Conservation (phyloP, 1,284 basidiomycete species). For the Taiwanofungus camphoratus region DNA sequence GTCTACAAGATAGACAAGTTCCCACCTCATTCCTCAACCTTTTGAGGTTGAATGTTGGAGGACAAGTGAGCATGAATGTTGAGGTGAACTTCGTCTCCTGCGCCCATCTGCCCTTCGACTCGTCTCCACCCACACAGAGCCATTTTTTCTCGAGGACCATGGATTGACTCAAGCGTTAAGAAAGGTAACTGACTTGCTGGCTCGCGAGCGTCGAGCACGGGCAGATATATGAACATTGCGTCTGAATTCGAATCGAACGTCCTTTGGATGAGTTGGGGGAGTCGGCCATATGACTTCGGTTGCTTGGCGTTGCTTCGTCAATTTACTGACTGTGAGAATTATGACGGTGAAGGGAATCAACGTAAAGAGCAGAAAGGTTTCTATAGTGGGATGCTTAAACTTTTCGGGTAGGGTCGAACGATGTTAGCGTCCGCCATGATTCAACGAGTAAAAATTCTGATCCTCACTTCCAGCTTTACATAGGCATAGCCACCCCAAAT, state of each 20-base stretch:
- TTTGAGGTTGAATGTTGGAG: background rate
- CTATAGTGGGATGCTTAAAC: slow-evolving; percentile 4
- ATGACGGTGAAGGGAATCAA: slow-evolving; percentile 15
- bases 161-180: slow-evolving; percentile 1
- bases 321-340: slow-evolving; percentile 14
- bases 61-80: background rate
- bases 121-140: slow-evolving; percentile 10
- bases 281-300: slow-evolving; percentile 15
- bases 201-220: background rate
- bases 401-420: background rate
- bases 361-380: slow-evolving; percentile 12
- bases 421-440: background rate
- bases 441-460: background rate
- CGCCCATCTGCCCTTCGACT: slow-evolving; percentile 13
- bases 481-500: slow-evolving; percentile 12
- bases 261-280: slow-evolving; percentile 13
- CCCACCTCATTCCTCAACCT: background rate
- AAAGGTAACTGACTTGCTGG: background rate
- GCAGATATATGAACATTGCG: slow-evolving; percentile 2
- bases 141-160: slow-evolving; percentile 10
- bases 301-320: slow-evolving; percentile 2
- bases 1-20: background rate
- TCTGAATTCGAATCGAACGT: slow-evolving; percentile 11
- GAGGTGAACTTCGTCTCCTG: slow-evolving; percentile 15
- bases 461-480: slow-evolving; percentile 10